A percentile compares a stretch with the other conserved stretches of the same genome.
phyloP scores from a whole-genome alignment of 768 basidiomycete species.

The Termitomyces sp. region DNA sequence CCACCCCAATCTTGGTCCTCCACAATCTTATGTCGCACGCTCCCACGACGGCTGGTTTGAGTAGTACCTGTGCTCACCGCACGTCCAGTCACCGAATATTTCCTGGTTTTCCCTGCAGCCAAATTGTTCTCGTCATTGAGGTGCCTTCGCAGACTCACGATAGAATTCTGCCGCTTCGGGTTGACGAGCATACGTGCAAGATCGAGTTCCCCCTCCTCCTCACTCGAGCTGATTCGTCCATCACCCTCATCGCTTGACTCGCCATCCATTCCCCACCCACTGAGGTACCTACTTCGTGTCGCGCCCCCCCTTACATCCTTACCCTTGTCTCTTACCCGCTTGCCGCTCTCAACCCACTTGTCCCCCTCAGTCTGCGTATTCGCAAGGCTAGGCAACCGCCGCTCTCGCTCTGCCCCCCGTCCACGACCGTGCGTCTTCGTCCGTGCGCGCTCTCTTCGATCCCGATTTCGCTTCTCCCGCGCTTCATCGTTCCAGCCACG shows the following conservation, averaged over 20 bases:
- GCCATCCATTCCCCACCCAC: conserved; percentile 22
- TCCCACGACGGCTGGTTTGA: conserved; percentile 4
- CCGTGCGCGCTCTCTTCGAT: conserved; percentile 11
- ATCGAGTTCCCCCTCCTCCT: conserved; percentile 50
- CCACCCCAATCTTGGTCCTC: conserved; percentile 20
- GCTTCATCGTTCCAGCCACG: conserved; percentile 18
- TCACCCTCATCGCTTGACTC: conserved; percentile 33
- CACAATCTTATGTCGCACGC: conserved; percentile 11
- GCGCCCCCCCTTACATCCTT: neutral
- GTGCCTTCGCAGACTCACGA: conserved; percentile 64
- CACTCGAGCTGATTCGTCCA: conserved; percentile 23
- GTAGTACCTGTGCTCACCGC: conserved; percentile 8
- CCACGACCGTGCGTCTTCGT: conserved; percentile 16
- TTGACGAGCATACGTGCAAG: conserved; percentile 64
- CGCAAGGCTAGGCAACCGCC: conserved; percentile 52
- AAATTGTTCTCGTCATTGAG: conserved; percentile 22
- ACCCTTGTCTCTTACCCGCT: conserved; percentile 7
- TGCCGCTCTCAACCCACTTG: conserved; percentile 34
- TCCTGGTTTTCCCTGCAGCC: conserved; percentile 13
- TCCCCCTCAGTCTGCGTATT: conserved; percentile 57
- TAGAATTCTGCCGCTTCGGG: conserved; percentile 68
- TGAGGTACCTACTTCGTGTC: conserved; percentile 22
- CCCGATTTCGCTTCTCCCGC: conserved; percentile 21
- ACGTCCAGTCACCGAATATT: conserved; percentile 9
- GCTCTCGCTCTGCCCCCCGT: conserved; percentile 23